Evolutionary conservation across 2,329 filamentous ascomycete genomes (phyloP), one percentile per base, ranked within the genome.

Genomic region (Talaromyces sp.): DNA sequence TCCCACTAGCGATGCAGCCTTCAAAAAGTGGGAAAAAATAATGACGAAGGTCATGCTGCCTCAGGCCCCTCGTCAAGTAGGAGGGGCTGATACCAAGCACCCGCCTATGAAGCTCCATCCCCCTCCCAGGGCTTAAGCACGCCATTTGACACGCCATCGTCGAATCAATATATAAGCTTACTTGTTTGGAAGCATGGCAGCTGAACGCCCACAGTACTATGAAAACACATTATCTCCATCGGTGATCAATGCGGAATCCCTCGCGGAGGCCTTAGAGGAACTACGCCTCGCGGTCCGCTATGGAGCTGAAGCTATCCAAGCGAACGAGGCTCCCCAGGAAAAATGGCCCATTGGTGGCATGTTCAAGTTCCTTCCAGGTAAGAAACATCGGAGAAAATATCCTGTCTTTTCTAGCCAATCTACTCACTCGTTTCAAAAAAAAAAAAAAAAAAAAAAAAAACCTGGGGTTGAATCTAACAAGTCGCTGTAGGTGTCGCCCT

Each of bases 351-450:
- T 50, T 10, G 58, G 57, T 48, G 72, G 69, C 41, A 58, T 72
- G 16, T 73, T 71, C 33, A 62, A 58, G 33, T 67, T 65, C 24
- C 61, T 64, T 55, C 61, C 65, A 54, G 70, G 71, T 73, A 71
- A 17, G 52, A n/a, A n/a, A n/a, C n/a, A n/a, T n/a, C n/a, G n/a
- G n/a, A n/a, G n/a, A n/a, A n/a, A n/a, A n/a, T n/a, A n/a, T n/a
- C n/a, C n/a, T n/a, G n/a, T n/a, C n/a, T n/a, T n/a, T n/a, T n/a
- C n/a, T n/a, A n/a, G n/a, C n/a, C n/a, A n/a, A n/a, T n/a, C n/a
- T n/a, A n/a, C n/a, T n/a, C n/a, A n/a, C n/a, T n/a, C n/a, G n/a
- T n/a, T n/a, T n/a, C n/a, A n/a, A n/a, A n/a, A n/a, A n/a, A n/a
- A n/a, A n/a, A n/a, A n/a, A n/a, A n/a, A n/a, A n/a, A n/a, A n/a